Percentiles rank a stretch among this genome's conserved stretches.
phyloP scores from a whole-genome alignment of 345 rosid species.

The Bruguiera gymnorhiza region DNA sequence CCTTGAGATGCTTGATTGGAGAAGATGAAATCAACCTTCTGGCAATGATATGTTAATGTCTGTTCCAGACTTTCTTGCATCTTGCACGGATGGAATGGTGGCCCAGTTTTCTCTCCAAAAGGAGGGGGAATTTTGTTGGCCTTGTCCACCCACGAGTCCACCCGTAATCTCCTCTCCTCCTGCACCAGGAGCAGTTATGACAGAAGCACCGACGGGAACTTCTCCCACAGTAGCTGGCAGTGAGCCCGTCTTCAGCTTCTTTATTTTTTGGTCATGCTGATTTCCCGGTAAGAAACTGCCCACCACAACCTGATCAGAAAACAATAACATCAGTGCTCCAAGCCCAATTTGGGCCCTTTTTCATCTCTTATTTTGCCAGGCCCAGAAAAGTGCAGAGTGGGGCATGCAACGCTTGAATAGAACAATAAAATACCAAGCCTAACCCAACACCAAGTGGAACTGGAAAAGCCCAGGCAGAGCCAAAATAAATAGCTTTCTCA shows the following conservation, averaged over 20 bases:
- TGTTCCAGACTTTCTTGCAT: constrained; percentile 43
- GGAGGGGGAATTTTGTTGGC: constrained; percentile 30
- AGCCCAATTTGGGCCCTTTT: background rate
- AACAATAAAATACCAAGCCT: no score
- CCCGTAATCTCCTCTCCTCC: constrained; percentile 30
- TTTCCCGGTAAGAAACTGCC: constrained; percentile 79
- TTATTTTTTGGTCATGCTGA: constrained; percentile 64
- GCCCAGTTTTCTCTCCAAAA: constrained; percentile 56
- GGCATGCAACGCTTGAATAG: no score
- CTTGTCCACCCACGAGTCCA: constrained; percentile 8
- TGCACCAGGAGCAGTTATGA: constrained; percentile 34
- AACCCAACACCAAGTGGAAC: no score
- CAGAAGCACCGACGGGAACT: constrained; percentile 21
- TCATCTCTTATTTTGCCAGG: background rate
- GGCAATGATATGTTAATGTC: constrained; percentile 59
- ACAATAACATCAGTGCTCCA: background rate
- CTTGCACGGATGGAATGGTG: constrained; percentile 37
- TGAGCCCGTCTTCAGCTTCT: constrained; percentile 46
- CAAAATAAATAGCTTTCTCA: no score
- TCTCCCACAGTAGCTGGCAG: constrained; percentile 12
- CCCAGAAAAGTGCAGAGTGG: background rate
- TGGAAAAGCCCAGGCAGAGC: no score
- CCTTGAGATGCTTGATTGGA: constrained; percentile 9
- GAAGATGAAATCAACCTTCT: constrained; percentile 24
- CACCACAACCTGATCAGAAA: constrained; percentile 53